Evolutionary conservation across 129 eudicot species (phyloP), one percentile per base, ranked within the genome.

Genomic region (Deinandra increscens): DNA sequence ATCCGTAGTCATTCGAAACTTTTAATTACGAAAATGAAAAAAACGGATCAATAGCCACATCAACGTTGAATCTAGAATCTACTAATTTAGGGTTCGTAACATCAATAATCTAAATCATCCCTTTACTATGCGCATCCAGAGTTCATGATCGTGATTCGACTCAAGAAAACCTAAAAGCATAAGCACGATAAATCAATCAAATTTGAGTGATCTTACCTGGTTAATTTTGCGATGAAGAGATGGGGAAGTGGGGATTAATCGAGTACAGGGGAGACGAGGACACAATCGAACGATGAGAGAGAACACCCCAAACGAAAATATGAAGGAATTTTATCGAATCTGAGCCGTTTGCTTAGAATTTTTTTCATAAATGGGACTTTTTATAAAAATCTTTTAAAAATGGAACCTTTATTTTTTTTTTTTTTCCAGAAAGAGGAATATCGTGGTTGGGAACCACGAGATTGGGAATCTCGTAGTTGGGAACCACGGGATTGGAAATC

Each of bases 41-140:
- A 0, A 67, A 36, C n/a, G 45, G 31, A 66, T 26, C 59, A 49
- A 23, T n/a, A 55, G 2, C 41, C 18, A 59, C 29, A 70, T 54
- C 65, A 54, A 38, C 7, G 54, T 37, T 69, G 26, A 13, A 54
- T n/a, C n/a, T n/a, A n/a, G n/a, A n/a, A 54, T 3, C 64, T 56
- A 70, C 66, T 8, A 29, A 55, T 54, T 17, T 70, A 39, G 75
- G 75, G 66, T 56, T 56, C 39, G 74, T 19, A 69, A 14, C 55
- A 55, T 23, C 41, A 55, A 42, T 23, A 14, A 6, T 55, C 55
- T 39, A 70, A 34, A 54, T 23, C 23, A 69, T 11, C 63, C 20
- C 1, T 43, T n/a, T 33, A 41, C 42, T 9, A 42, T 56, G 66
- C 36, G 33, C 33, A 68, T 68, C 46, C 50, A 49, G 39, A 36